Evolutionary conservation across 441 rosid species (phyloP), one percentile per base, ranked within the genome.

Genomic region (Adansonia grandidieri): DNA sequence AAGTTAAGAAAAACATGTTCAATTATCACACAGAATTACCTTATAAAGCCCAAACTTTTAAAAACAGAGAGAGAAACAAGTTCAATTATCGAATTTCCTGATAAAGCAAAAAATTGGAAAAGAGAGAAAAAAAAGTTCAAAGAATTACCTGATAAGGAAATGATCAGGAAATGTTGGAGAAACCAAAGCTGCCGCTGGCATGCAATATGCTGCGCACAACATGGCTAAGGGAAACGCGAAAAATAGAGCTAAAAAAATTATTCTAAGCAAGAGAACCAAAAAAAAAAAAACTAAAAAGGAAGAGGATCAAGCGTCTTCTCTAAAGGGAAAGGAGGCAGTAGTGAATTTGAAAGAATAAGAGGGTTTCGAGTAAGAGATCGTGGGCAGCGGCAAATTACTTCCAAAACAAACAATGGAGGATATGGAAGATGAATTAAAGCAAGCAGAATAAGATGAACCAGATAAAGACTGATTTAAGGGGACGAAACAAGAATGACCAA

Each of bases 381-480:
- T 73, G 83, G 85, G 82, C 80, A 82, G 85, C 61, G 86, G 79
- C 80, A 80, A 89, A 71, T 83, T 82, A 81, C 84, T 86, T 84
- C 68, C 79, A 71, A 67, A 83, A 56, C 72, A 81, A 72, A 74
- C 73, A 68, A 73, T 56, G 72, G 63, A 78, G 5, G 77, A 63
- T 3, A 56, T n/a, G 15, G 60, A 63, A 28, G 40, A 71, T 45
- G 75, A 67, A 42, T 15, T 44, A 5, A 44, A 44, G 71, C 42
- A 70, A 20, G 54, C 54, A 47, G 7, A 74, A 9, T 47, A 79
- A 56, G 77, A 83, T 81, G 78, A 80, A 68, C 6, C 22, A 50
- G 48, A 53, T 47, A 32, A 77, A 68, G 40, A 77, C 57, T 74
- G 82, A 82, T 77, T 73, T 47, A 75, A 51, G n/a, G 66, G 66